Base-by-base conservation (phyloP, 108 stramenopile genomes). In the Schizochytrium sp. region DNA sequence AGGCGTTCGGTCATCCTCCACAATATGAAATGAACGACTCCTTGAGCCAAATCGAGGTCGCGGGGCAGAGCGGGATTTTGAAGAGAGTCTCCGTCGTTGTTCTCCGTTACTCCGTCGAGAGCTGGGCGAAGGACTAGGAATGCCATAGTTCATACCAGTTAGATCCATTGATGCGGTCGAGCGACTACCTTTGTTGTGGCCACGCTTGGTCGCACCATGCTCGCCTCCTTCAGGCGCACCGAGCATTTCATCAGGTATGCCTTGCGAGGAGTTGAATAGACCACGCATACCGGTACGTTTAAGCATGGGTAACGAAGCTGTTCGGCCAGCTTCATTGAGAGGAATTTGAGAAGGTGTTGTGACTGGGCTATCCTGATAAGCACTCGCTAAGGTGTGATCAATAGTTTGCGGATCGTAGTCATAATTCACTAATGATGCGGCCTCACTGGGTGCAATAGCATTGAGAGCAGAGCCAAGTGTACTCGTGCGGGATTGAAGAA, bases 221-320 rank as follows among this genome's bases (percentile, higher is more conserved):
- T 28, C 28, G 28, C 28, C 28, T 28, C 28, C 28, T 28, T 28
- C 28, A 28, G 28, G 28, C 28, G 28, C 28, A 28, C 28, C 64
- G 12, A 44, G 12, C 10, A 44, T 28, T 8, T 38, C 64, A 2
- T 38, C 64, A 69, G 64, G 5, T n/a, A n/a, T n/a, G 19, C 42
- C 64, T 7, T 38, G 42, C 42, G 42, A 44, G 42, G 64, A 69
- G 64, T 44, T 44, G 44, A 69, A 69, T 38, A 69, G 64, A 38
- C 64, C 64, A 15, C 64, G 64, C 64, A 69, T 69, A 44, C 64
- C 64, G 44, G 64, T 69, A 44, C 64, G 64, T 7, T 44, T 38
- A 15, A 69, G 40, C 7, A 44, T 44, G 19, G 64, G 44, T 15
- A 69, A 10, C 5, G 64, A 69, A 38, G 64, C 40, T 12, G 64